A percentile compares a stretch with the other conserved stretches of the same genome.
Conservation (phyloP, 306 rosid genomes). For the Chamaecrista fasciculata region DNA sequence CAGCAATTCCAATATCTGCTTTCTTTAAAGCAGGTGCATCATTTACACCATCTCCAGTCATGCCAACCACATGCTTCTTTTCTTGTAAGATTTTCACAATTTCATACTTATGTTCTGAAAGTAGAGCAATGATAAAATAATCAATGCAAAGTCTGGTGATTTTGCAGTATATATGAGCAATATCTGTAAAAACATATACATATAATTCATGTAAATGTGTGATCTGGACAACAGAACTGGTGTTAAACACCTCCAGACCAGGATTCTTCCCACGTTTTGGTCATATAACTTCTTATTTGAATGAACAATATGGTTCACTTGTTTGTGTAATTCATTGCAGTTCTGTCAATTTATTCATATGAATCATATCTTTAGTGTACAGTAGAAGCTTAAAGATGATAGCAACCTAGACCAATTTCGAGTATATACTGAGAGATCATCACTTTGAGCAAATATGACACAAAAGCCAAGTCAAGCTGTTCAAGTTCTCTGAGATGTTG, state of each 20-base stretch:
- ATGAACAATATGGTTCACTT: neutral
- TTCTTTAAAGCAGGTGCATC: conserved; percentile 92
- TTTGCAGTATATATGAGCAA: neutral
- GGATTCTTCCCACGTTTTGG: neutral
- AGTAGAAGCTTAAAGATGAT: conserved; percentile 5
- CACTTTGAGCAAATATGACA: neutral
- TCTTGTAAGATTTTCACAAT: conserved; percentile 83
- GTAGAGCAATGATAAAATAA: conserved; percentile 23
- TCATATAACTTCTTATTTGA: conserved; percentile 2
- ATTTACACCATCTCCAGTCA: conserved; percentile 92
- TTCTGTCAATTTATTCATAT: neutral
- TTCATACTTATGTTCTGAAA: conserved; percentile 84
- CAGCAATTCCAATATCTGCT: conserved; percentile 93
- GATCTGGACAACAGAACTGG: neutral
- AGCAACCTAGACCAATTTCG: conserved; percentile 2
- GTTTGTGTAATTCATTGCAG: neutral
- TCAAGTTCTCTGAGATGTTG: neutral
- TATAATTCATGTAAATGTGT: neutral
- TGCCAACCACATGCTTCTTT: conserved; percentile 80
- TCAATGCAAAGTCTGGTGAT: conserved; percentile 21
- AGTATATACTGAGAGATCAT: neutral
- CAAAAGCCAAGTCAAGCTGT: neutral
- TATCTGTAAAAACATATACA: neutral
- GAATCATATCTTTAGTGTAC: neutral
- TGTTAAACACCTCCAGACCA: neutral